phyloP scores from a whole-genome alignment of 192 early-diverging fungal genomes.

The Coemansia sp. region DNA sequence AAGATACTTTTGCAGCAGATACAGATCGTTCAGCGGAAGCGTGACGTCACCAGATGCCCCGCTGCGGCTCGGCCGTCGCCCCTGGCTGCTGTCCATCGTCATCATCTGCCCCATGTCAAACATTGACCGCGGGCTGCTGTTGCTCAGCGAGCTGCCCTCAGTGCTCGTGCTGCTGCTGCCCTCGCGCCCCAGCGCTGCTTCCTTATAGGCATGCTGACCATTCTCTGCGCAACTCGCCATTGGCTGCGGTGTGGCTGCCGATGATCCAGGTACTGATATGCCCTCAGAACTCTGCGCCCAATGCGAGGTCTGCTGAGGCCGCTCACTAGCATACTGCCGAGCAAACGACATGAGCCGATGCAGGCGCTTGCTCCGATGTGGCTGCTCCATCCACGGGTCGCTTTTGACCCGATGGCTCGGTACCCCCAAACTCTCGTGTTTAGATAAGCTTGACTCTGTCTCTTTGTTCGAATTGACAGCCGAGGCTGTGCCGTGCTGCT shows the following conservation, averaged over 20 bases:
- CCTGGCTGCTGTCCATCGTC: not conserved
- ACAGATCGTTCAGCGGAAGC: slow-evolving; percentile 47
- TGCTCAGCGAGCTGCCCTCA: slow-evolving; percentile 6
- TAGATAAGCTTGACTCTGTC: not conserved
- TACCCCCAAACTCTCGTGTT: not conserved
- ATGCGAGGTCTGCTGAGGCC: not conserved
- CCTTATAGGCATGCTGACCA: not conserved
- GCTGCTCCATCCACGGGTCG: slow-evolving; percentile 6
- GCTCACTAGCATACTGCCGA: not conserved
- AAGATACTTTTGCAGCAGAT: slow-evolving; percentile 52
- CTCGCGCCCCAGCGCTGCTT: not conserved
- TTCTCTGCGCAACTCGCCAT: not conserved
- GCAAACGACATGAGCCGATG: not conserved
- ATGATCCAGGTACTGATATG: not conserved
- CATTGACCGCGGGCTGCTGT: slow-evolving; percentile 37
- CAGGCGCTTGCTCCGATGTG: not conserved
- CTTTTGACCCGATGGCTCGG: not conserved
- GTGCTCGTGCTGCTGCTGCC: slow-evolving; percentile 5
- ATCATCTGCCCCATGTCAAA: slow-evolving; percentile 14
- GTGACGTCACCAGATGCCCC: slow-evolving; percentile 16
- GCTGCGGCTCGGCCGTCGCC: not conserved
- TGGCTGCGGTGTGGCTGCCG: not conserved
- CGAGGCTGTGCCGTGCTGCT: not conserved
- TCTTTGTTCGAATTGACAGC: not conserved
- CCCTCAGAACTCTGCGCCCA: not conserved